A percentile compares a stretch with the other conserved stretches of the same genome.
Evolutionary conservation across 345 rosid genomes (phyloP).

Genomic region (Microthlaspi erraticum): DNA sequence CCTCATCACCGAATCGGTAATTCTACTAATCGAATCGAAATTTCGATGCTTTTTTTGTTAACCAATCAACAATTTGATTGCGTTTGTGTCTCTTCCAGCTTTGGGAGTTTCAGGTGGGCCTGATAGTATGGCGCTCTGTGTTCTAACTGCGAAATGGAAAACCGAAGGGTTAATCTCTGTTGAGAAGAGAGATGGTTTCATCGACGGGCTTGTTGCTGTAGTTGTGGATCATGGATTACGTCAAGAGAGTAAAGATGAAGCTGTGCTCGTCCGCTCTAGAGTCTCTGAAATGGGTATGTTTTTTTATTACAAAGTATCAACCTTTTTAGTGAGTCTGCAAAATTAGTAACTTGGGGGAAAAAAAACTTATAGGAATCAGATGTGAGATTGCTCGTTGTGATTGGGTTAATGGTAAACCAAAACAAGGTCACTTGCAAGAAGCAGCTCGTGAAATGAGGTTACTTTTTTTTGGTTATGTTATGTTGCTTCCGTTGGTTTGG

Average conservation of each 20-base stretch:
- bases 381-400: slow-evolving; percentile 77
- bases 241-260: slow-evolving; percentile 78
- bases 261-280: slow-evolving; percentile 58
- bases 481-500: slow-evolving; percentile 8
- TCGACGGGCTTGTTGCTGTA: slow-evolving; percentile 86
- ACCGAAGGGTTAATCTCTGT: slow-evolving; percentile 44
- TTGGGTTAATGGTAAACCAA: slow-evolving; percentile 82
- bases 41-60: not conserved
- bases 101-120: slow-evolving; percentile 97
- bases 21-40: slow-evolving; percentile 29
- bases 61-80: not conserved
- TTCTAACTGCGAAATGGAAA: slow-evolving; percentile 87
- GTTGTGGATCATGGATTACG: slow-evolving; percentile 89
- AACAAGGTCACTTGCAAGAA: slow-evolving; percentile 87
- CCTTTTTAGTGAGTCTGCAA: not conserved
- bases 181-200: slow-evolving; percentile 48
- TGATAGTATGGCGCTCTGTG: slow-evolving; percentile 91
- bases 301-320: slow-evolving; percentile 27
- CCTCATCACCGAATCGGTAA: slow-evolving; percentile 85
- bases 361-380: slow-evolving; percentile 74
- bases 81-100: slow-evolving; percentile 49
- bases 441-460: slow-evolving; percentile 92
- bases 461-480: not conserved
- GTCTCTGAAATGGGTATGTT: slow-evolving; percentile 78
- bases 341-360: slow-evolving; percentile 11